Evolutionary conservation across 2,329 filamentous ascomycete genomes (phyloP), one percentile per base, ranked within the genome.

Genomic region (Ascochyta lentis): DNA sequence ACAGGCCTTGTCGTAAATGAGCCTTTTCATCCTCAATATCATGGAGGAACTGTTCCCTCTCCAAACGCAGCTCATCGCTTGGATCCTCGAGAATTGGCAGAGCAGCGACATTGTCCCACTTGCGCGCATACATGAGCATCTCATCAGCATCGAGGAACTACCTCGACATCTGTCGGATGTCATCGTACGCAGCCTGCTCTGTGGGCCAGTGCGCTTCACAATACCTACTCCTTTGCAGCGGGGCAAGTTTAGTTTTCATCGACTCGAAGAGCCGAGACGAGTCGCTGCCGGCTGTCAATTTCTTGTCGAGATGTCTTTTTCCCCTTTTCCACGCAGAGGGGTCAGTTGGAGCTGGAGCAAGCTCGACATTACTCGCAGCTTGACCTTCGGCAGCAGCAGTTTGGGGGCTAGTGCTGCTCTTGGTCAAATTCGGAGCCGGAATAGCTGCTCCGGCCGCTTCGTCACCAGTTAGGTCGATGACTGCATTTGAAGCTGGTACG

Each of bases 71-170:
- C 29, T 31, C 29, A 3, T 31, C 29, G 29, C 29, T 31, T 31
- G 29, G 29, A 13, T 31, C 29, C 29, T 15, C 29, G 29, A 31
- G 29, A 31, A 1, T 12, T 0, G 29, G 29, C 9, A 31, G 29
- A 15, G 29, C 29, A 6, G 29, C n/a, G 12, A 27, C 38, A 15
- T 6, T 8, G 22, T 48, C 38, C 50, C 50, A 54, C 19, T 37
- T 31, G 22, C 26, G 10, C 10, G 38, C 23, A 4, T 48, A 54
- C 3, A 16, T 24, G 9, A 54, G 7, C 43, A 54, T 37, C 26
- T 54, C 50, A 1, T 35, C 9, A 3, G 38, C 50, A 16, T 54
- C 50, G 12, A 54, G 29, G 9, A 48, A 54, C 15, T 29, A 39
- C 8, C 16, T 13, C 8, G 50, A 54, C 31, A 43, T 54, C 19